A percentile compares a stretch with the other conserved stretches of the same genome.
Conservation (phyloP, 306 rosid genomes). For the Cicer arietinum region DNA sequence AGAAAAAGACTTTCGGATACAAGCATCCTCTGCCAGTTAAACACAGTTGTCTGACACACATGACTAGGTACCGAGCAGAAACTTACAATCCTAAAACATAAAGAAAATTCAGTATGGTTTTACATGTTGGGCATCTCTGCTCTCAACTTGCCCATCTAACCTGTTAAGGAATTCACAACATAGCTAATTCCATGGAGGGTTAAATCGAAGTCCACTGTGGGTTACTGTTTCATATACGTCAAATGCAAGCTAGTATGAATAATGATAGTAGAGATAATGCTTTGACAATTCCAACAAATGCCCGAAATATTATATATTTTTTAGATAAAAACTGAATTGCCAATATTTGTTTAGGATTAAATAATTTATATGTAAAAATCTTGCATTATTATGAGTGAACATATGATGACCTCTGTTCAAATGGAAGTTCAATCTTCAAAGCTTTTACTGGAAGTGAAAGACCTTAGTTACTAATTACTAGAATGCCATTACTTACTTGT, state of each 20-base stretch:
- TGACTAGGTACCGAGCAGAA: conserved; percentile 4
- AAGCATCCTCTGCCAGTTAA: conserved; percentile 9
- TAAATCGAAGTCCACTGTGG: background rate
- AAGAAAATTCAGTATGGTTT: conserved; percentile 17
- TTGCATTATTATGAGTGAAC: conserved; percentile 16
- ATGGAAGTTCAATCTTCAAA: conserved; percentile 4
- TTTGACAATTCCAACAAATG: conserved; percentile 2
- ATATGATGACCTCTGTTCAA: conserved; percentile 11
- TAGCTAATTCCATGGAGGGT: conserved; percentile 1
- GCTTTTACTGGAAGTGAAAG: conserved; percentile 17
- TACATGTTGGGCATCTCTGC: conserved; percentile 8
- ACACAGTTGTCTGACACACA: background rate
- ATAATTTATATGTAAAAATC: background rate
- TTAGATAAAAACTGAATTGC: background rate
- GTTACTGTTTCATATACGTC: conserved; percentile 9
- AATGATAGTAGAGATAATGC: conserved; percentile 9
- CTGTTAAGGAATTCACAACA: conserved; percentile 3
- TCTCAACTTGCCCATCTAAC: conserved; percentile 24
- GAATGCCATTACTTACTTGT: background rate
- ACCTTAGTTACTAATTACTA: background rate
- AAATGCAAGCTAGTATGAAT: conserved; percentile 25
- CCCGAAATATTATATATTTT: background rate
- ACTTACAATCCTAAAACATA: background rate
- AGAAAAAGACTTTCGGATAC: conserved; percentile 4
- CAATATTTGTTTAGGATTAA: conserved; percentile 10